Conservation (phyloP, 1,284 basidiomycete species). For the Leucoagaricus sp. region DNA sequence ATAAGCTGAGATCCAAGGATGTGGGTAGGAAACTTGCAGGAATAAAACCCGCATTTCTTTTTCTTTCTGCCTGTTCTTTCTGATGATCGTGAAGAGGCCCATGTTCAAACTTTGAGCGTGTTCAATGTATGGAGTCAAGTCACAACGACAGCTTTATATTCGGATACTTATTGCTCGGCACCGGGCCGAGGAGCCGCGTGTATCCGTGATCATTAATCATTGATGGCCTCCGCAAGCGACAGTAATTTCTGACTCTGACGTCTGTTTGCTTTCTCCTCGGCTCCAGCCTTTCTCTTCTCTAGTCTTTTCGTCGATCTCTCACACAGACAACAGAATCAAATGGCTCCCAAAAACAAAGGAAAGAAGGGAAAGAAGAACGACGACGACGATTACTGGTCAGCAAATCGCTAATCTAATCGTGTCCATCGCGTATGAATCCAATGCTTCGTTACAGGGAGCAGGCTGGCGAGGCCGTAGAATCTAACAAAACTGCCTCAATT, state of each 20-base stretch:
- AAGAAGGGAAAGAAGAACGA: conserved; percentile 84
- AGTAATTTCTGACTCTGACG: conserved; percentile 8
- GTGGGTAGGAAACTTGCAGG: conserved; percentile 57
- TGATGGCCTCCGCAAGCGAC: not conserved
- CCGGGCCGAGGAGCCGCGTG: conserved; percentile 7
- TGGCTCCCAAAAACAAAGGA: conserved; percentile 88
- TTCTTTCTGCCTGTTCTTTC: conserved; percentile 95
- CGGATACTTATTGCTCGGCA: conserved; percentile 2
- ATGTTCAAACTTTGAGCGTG: conserved; percentile 36
- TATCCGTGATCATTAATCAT: not conserved
- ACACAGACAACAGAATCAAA: conserved; percentile 33
- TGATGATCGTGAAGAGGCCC: conserved; percentile 95
- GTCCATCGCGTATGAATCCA: conserved; percentile 16
- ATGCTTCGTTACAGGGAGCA: conserved; percentile 54
- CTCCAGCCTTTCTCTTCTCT: not conserved
- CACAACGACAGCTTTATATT: not conserved
- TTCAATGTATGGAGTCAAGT: not conserved
- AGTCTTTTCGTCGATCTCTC: not conserved
- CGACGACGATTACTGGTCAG: conserved; percentile 85
- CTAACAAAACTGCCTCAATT: conserved; percentile 31
- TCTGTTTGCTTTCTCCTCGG: not conserved
- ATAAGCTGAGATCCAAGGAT: conserved; percentile 31
- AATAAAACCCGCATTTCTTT: conserved; percentile 96
- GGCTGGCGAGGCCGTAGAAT: conserved; percentile 59
- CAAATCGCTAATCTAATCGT: conserved; percentile 10